phyloP scores from a whole-genome alignment of 164 flowering plant species.

The Dillenia suffruticosa region DNA sequence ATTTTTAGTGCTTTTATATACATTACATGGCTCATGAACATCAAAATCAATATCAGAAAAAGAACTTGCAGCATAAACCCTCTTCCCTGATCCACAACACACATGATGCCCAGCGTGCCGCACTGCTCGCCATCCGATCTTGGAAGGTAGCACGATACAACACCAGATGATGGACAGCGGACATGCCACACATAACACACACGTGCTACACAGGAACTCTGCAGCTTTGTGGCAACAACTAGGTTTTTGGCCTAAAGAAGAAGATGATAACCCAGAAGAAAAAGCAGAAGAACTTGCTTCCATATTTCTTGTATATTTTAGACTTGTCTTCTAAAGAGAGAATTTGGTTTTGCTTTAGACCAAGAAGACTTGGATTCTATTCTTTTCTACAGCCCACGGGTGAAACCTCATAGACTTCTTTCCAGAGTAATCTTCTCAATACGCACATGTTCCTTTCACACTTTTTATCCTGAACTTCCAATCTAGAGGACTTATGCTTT shows the following conservation, averaged over 20 bases:
- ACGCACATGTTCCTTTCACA: too few species aligned
- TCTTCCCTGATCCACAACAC: conserved; percentile 18
- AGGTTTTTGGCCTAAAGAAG: background rate
- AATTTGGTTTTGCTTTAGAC: too few species aligned
- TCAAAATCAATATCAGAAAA: conserved; percentile 33
- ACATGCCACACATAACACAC: conserved; percentile 34
- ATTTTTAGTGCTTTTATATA: background rate
- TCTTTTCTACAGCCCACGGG: too few species aligned
- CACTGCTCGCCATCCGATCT: conserved; percentile 20
- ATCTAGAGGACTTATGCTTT: too few species aligned
- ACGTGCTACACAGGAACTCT: conserved; percentile 27
- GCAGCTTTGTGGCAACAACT: conserved; percentile 11
- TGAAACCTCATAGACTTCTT: too few species aligned
- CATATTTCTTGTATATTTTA: background rate
- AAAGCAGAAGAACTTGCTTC: conserved; percentile 4
- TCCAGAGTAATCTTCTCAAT: too few species aligned
- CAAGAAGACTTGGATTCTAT: too few species aligned
- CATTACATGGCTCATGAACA: background rate
- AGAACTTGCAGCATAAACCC: conserved; percentile 22
- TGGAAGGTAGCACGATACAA: conserved; percentile 35
- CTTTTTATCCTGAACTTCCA: too few species aligned
- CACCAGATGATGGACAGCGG: conserved; percentile 32
- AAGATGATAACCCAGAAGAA: conserved; percentile 12
- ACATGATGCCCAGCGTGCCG: background rate
- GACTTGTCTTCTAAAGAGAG: too few species aligned